Evolutionary conservation across 2,329 filamentous ascomycete genomes (phyloP), one percentile per base, ranked within the genome.

Genomic region (Fragosphaeria purpurea): DNA sequence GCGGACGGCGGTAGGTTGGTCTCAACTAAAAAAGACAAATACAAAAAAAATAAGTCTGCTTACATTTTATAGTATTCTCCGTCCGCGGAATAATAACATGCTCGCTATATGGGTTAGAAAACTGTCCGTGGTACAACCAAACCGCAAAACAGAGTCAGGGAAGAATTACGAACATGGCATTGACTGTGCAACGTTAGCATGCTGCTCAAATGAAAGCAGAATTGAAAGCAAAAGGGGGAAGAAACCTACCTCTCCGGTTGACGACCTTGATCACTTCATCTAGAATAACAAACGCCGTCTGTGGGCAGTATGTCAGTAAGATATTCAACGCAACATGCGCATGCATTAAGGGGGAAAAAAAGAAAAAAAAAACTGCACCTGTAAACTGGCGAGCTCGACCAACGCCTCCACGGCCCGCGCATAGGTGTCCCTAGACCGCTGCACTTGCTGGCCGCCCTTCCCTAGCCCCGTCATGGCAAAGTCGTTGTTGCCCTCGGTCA

Each of bases 221-320:
- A 37, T 8, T 13, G 32, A 30, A 32, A 33, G 2, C 41, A 42
- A n/a, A 30, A 2, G 9, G 45, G 37, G 12, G 13, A 12, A 33
- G 11, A 4, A 45, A 64, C 74, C 65, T 68, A 86, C 85, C 85
- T 87, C 93, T 85, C 63, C 93, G 82, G 67, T 98, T 98, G 50
- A 98, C 93, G 32, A 97, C 89, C 73, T 98, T 98, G 72, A 98
- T 98, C 51, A 98, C 93, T 69, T 98, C 93, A 65, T 98, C 93
- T 54, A 98, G 70, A 57, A 97, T 97, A 45, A 98, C 88, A 66
- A 98, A 98, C 6, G 93, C 93, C 57, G 93, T 98, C 80, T 84
- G 30, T 22, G 22, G 22, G 22, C 22, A 1, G n/a, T 13, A 57
- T 53, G 43, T 41, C 43, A 34, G 41, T 8, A 41, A 41, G 6